Conservation (phyloP, 2,329 filamentous ascomycete genomes). For the Trichoderma simmonsii region DNA sequence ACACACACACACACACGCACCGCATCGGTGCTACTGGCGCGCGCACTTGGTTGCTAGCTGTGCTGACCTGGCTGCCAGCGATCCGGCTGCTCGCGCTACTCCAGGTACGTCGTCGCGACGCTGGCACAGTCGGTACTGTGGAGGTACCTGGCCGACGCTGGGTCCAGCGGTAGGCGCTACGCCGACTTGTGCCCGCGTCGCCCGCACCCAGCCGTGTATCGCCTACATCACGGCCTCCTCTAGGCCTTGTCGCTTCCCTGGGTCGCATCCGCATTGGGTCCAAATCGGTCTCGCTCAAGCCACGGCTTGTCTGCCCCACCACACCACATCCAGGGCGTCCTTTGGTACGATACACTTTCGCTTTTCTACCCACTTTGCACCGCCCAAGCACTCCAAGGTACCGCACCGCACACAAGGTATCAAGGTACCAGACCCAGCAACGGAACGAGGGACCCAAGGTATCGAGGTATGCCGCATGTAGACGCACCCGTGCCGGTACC, state of each 20-base stretch:
- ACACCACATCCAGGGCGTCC: background rate
- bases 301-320: background rate
- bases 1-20: background rate
- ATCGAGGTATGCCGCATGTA: background rate
- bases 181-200: background rate
- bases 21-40: background rate
- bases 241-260: background rate
- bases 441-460: too few species aligned
- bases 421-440: background rate
- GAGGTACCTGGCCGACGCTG: background rate
- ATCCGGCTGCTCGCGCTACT: constrained; percentile 1
- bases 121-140: background rate
- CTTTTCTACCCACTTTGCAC: background rate
- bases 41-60: background rate
- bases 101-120: background rate
- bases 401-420: too few species aligned
- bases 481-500: background rate
- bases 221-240: background rate
- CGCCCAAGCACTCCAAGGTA: background rate
- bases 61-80: background rate
- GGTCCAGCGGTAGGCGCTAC: background rate
- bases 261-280: constrained; percentile 1
- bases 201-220: background rate
- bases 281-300: background rate
- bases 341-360: background rate